A percentile compares a stretch with the other conserved stretches of the same genome.
Evolutionary conservation across 2,329 filamentous ascomycete species (phyloP).

Genomic region (Xylaria multiplex): DNA sequence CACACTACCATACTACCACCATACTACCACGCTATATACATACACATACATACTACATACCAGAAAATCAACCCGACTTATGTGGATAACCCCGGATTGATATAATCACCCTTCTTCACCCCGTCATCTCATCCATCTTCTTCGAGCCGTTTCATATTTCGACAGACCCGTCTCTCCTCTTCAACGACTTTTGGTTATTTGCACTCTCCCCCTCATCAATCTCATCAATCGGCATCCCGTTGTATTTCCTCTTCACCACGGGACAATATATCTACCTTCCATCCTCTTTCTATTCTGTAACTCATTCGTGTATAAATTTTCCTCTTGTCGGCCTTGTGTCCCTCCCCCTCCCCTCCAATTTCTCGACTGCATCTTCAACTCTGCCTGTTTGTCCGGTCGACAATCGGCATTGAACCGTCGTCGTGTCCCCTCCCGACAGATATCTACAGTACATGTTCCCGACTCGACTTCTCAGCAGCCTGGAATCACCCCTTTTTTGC

Average conservation of each 20-base stretch:
- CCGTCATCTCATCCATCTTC: constrained; percentile 27
- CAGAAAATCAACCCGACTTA: constrained; percentile 16
- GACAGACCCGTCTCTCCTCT: constrained; percentile 30
- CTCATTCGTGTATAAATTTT: constrained; percentile 25
- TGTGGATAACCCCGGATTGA: constrained; percentile 39
- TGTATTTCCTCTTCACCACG: background rate
- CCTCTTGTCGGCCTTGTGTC: background rate
- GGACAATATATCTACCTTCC: too few relatives aligned
- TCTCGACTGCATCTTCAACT: constrained; percentile 3
- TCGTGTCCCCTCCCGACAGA: constrained; percentile 4
- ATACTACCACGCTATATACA: too few relatives aligned
- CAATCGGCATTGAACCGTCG: background rate
- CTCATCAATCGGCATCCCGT: background rate
- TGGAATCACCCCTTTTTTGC: constrained; percentile 29
- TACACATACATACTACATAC: background rate
- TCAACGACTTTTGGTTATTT: constrained; percentile 14
- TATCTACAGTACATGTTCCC: constrained; percentile 8
- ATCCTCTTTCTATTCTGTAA: background rate
- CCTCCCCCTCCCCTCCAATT: background rate
- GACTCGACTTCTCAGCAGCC: constrained; percentile 33
- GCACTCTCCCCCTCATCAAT: constrained; percentile 16
- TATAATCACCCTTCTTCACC: constrained; percentile 38
- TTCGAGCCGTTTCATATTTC: constrained; percentile 42
- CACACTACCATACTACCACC: too few relatives aligned
- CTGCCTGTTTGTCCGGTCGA: constrained; percentile 1